These are phyloP conservation scores for Cairneyella variabilis DNA, from an alignment of 495 filamentous ascomycete genomes.

Conservation along the genomic window DNA sequence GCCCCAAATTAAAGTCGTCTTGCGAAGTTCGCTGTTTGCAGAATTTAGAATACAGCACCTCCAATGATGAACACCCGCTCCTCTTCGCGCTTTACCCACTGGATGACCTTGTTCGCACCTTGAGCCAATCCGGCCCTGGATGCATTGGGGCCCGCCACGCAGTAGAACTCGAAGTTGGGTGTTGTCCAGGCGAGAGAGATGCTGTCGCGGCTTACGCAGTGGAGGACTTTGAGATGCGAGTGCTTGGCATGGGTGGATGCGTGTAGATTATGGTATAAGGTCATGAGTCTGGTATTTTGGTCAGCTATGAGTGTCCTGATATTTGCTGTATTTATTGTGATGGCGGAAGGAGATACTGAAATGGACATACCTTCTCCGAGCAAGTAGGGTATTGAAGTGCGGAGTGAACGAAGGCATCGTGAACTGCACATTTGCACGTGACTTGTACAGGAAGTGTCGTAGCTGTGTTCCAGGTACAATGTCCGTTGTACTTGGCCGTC, in stretches of 20 bases:
- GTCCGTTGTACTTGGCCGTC: conserved; percentile 65
- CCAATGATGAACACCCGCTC: conserved; percentile 78
- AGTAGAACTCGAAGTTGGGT: conserved; percentile 88
- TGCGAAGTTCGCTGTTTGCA: too few relatives aligned
- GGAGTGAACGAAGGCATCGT: conserved; percentile 81
- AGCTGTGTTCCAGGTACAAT: conserved; percentile 77
- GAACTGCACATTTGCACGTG: conserved; percentile 89
- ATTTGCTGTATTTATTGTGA: not conserved
- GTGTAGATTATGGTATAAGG: conserved; percentile 80
- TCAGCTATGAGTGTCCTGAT: conserved; percentile 7
- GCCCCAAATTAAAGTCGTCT: too few relatives aligned
- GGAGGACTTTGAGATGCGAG: conserved; percentile 77
- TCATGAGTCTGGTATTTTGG: conserved; percentile 56
- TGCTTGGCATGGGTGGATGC: conserved; percentile 78
- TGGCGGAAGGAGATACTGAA: conserved; percentile 2
- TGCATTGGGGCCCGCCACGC: conserved; percentile 75
- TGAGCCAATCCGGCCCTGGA: conserved; percentile 76
- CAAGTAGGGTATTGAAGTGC: conserved; percentile 59
- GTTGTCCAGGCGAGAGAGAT: conserved; percentile 87
- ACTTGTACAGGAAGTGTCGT: conserved; percentile 93
- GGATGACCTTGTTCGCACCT: conserved; percentile 78
- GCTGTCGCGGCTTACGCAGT: conserved; percentile 67
- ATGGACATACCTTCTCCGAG: conserved; percentile 55
- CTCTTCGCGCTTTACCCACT: conserved; percentile 88
- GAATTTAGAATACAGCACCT: conserved; percentile 28